Base-by-base conservation (phyloP, 73 alveolate species). In the Paramecium octaurelia region DNA sequence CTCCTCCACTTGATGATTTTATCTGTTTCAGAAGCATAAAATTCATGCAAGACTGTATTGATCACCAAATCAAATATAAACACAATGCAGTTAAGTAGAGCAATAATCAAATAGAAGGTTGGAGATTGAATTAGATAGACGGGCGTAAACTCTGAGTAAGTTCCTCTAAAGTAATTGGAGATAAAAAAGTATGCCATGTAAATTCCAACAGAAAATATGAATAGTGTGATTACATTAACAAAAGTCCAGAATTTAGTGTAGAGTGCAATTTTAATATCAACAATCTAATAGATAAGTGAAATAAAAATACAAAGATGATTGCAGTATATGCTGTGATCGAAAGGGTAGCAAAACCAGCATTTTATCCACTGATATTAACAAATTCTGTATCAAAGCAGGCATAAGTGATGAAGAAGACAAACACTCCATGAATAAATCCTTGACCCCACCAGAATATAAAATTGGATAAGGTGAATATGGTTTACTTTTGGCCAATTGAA, bases 311-410 rank as follows among this genome's bases (percentile, higher is more conserved):
- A 27, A 94, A 58, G 36, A 94, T 94, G 29, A 95, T 87, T 4
- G 95, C 88, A 8, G 97, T 95, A 86, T 93, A 95, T 12, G 93
- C 59, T 10, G 96, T 93, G 11, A 95, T 70, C 9, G 95, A 91
- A 86, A 69, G 88, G 10, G 85, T 70, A 95, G 97, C 93, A 73
- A 94, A 64, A 60, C 93, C 98, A 4, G 93, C 92, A 20, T 38
- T 88, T 70, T 89, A 54, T n/a, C 98, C 98, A 58, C 88, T 64
- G 20, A 64, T 36, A 21, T 40, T 31, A 11, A 92, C 42, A 21
- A 80, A 83, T 14, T 88, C 85, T 8, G 86, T 35, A 12, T 73
- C 40, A 70, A 60, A 94, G 60, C 93, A 89, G 59, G 86, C 93
- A 86, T 48, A 57, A 42, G 95, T 92, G 3, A 93, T 24, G 46